These are phyloP conservation scores for Paratinospora sagittata DNA, from an alignment of 164 flowering plant genomes.

Conservation along the genomic window DNA sequence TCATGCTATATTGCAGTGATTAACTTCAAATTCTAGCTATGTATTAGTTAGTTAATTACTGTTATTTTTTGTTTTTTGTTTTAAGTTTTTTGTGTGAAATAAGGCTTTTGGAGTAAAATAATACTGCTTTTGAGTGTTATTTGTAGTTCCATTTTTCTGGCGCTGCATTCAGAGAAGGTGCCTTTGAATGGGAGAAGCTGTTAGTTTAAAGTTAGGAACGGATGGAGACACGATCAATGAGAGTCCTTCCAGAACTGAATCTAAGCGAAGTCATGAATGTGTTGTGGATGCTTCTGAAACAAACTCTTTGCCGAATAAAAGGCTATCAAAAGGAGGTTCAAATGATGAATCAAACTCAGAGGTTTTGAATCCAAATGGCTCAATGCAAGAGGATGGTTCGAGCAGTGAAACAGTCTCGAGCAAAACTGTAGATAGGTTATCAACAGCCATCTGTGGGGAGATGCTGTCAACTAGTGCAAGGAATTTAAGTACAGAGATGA, in stretches of 20 bases:
- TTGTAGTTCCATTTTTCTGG: background rate
- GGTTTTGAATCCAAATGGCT: constrained; percentile 23
- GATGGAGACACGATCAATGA: constrained; percentile 22
- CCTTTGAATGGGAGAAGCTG: constrained; percentile 24
- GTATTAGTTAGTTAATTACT: background rate
- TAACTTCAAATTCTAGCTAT: background rate
- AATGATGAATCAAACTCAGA: constrained; percentile 27
- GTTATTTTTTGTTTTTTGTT: background rate
- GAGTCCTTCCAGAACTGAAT: constrained; percentile 24
- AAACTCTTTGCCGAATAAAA: constrained; percentile 30
- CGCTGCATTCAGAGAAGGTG: constrained; percentile 3
- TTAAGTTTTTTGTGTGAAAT: background rate
- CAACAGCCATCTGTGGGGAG: constrained; percentile 22
- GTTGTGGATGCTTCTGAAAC: constrained; percentile 33
- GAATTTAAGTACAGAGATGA: constrained; percentile 18
- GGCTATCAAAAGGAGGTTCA: constrained; percentile 24
- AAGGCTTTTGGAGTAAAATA: too few relatives aligned
- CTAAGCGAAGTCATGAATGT: constrained; percentile 43
- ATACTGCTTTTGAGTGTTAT: too few relatives aligned
- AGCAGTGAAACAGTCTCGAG: constrained; percentile 28
- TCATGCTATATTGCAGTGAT: background rate
- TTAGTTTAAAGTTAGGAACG: constrained; percentile 7
- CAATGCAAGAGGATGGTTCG: constrained; percentile 36
- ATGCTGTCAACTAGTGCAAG: constrained; percentile 16
- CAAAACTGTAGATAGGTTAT: constrained; percentile 32